A percentile compares a stretch with the other conserved stretches of the same genome.
Conservation (phyloP, 768 basidiomycete genomes). For the Lactarius hengduanensis region DNA sequence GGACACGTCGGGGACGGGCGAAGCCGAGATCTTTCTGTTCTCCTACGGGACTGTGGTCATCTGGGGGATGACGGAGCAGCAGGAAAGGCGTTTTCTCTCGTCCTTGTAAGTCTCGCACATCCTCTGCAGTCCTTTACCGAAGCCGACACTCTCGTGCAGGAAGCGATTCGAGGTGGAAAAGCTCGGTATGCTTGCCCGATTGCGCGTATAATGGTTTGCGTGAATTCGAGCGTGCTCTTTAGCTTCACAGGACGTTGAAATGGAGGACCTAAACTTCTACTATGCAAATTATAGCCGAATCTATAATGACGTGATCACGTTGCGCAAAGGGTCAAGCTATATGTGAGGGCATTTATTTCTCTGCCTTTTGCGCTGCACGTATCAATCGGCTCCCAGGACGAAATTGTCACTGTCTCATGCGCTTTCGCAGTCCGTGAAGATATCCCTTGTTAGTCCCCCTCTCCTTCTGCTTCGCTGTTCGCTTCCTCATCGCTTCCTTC, state of each 20-base stretch:
- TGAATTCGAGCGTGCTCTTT: conserved; percentile 21
- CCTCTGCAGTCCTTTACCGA: background rate
- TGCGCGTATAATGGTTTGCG: conserved; percentile 1
- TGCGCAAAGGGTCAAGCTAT: conserved; percentile 91
- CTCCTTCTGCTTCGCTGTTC: background rate
- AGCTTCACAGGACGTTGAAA: conserved; percentile 89
- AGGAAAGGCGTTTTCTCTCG: conserved; percentile 86
- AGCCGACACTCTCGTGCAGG: conserved; percentile 42
- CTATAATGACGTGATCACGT: conserved; percentile 96
- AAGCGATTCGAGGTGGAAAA: conserved; percentile 94
- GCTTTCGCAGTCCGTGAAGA: conserved; percentile 94
- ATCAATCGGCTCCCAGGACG: conserved; percentile 57
- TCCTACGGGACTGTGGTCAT: conserved; percentile 94
- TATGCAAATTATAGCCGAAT: conserved; percentile 97
- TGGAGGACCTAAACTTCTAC: conserved; percentile 97
- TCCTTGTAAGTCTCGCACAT: conserved; percentile 65
- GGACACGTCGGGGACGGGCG: conserved; percentile 53
- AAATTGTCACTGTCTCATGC: conserved; percentile 95
- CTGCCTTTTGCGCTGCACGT: conserved; percentile 19
- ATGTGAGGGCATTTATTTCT: conserved; percentile 58
- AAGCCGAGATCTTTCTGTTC: conserved; percentile 91
- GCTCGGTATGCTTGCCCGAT: conserved; percentile 51
- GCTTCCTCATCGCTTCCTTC: background rate
- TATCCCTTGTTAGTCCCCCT: conserved; percentile 65
- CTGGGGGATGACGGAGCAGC: conserved; percentile 95